These are phyloP conservation scores for Penicillium decumbens DNA, from an alignment of 2,329 filamentous ascomycete genomes.

Conservation along the genomic window DNA sequence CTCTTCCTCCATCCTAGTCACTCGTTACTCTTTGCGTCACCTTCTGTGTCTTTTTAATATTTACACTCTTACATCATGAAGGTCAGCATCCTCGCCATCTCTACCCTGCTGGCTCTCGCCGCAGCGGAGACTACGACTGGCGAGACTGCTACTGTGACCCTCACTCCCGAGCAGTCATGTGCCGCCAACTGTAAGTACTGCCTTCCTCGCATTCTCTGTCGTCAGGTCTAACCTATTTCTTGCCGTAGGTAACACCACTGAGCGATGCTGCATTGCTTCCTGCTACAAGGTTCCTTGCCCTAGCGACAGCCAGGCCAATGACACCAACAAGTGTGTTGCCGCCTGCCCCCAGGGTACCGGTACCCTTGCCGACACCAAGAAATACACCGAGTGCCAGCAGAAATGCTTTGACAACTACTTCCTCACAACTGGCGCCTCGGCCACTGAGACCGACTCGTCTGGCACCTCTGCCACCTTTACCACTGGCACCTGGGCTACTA, in stretches of 20 bases:
- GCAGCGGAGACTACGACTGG: constrained; percentile 35
- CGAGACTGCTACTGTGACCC: constrained; percentile 29
- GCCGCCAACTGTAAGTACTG: constrained; percentile 35
- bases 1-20: constrained; percentile 5
- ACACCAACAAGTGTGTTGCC: constrained; percentile 50
- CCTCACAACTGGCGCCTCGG: constrained; percentile 33
- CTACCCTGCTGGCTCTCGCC: constrained; percentile 44
- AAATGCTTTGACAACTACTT: constrained; percentile 49
- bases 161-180: constrained; percentile 34
- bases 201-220: not conserved
- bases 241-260: constrained; percentile 37
- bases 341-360: constrained; percentile 53
- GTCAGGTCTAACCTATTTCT: not conserved
- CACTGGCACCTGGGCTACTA: constrained; percentile 8
- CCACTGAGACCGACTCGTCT: constrained; percentile 21
- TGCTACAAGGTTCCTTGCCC: constrained; percentile 53
- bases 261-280: constrained; percentile 50
- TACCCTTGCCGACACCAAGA: constrained; percentile 42
- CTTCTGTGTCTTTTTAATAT: constrained; percentile 5
- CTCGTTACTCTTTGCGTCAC: constrained; percentile 2
- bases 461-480: constrained; percentile 20
- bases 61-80: constrained; percentile 30
- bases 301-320: constrained; percentile 47
- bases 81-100: constrained; percentile 43
- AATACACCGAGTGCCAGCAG: constrained; percentile 48